These are phyloP conservation scores for Diaporthe capsici DNA, from an alignment of 2,329 filamentous ascomycete species.

Conservation along the genomic window DNA sequence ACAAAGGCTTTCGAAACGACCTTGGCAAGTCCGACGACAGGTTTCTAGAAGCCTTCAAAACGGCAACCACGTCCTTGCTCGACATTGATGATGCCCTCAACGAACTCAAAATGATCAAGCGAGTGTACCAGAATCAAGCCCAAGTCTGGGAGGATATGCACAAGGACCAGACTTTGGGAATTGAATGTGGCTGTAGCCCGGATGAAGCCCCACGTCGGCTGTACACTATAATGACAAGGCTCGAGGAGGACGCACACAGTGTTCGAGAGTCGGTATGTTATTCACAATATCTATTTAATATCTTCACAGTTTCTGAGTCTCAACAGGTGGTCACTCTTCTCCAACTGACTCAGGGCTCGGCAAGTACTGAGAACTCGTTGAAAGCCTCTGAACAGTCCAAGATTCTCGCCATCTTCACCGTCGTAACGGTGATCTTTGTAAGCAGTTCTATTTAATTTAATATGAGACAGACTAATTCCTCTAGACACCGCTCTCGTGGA, in stretches of 20 bases:
- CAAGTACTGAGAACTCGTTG: constrained; percentile 14
- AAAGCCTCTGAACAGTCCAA: constrained; percentile 24
- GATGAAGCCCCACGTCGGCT: not conserved
- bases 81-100: not conserved
- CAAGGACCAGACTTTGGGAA: not conserved
- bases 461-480: not conserved
- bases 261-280: constrained; percentile 2
- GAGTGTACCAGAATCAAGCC: constrained; percentile 8
- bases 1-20: constrained; percentile 10
- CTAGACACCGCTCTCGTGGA: not conserved
- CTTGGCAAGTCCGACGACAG: constrained; percentile 12
- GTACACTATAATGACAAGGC: not conserved
- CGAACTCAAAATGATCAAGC: constrained; percentile 12
- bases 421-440: constrained; percentile 14
- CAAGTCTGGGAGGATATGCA: constrained; percentile 12
- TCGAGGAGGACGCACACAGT: constrained; percentile 8
- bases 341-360: constrained; percentile 6
- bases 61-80: constrained; percentile 1
- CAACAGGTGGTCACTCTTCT: constrained; percentile 4
- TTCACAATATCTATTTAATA: accelerated
- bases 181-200: not conserved
- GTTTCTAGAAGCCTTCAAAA: constrained; percentile 14
- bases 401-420: constrained; percentile 18
- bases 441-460: not conserved
- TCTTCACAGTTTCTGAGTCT: not conserved